Base-by-base conservation (phyloP, 441 rosid genomes). In the Jatropha multifida region DNA sequence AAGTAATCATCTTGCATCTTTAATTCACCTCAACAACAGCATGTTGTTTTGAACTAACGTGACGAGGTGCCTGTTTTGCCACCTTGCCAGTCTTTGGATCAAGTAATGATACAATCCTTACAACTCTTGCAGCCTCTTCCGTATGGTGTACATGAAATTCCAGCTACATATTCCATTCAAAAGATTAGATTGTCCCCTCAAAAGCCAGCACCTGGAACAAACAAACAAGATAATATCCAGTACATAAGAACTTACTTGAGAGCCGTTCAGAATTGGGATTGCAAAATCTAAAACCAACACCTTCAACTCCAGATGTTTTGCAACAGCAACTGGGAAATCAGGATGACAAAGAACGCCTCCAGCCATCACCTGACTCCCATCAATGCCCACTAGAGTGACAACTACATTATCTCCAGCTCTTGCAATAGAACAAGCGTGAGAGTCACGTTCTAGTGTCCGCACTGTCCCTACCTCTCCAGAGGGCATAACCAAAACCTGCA, bases 291-390 rank as follows among this genome's bases (percentile, higher is more conserved):
- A 83, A 72, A 90, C 78, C 0, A 92, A 85, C 79, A 94, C 88
- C 83, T 81, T 90, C 81, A 96, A 79, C 82, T 93, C 99, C 82
- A 94, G 78, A 83, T 77, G 97, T 65, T 83, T 82, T 54, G 97
- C 89, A 73, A 89, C 80, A 42, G 95, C 76, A 70, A 93, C 91
- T 1, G 97, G 98, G 67, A 82, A 94, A 83, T 89, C 95, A 13
- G 98, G 98, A 82, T 96, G 98, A 77, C 98, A 94, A 64, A 94
- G 78, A 15, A 91, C 94, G 69, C 92, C 99, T 18, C 98, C 98
- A 72, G 98, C 85, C 80, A 89, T 88, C 62, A 90, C 93, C 78
- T 80, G 76, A 80, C 77, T 88, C 59, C 78, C 90, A 74, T 94
- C 98, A 42, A 96, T 79, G 71, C 98, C 98, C 70, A 78, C 88